Evolutionary conservation across 306 rosid genomes (phyloP).

Genomic region (Leucaena leucocephala): DNA sequence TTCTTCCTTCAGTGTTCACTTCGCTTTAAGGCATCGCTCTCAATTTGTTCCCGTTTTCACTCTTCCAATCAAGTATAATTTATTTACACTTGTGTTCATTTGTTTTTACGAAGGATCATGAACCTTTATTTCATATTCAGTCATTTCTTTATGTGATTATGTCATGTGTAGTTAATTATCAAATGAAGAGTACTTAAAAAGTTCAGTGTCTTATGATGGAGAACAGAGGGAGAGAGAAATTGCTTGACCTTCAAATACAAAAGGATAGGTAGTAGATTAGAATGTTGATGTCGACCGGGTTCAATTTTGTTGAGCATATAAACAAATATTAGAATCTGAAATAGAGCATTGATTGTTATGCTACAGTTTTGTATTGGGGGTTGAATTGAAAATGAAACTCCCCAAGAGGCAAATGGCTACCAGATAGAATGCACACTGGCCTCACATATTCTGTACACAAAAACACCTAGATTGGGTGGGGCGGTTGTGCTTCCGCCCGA

Average conservation of each 20-base stretch:
- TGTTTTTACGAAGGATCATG: not conserved
- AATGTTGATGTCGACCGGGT: too few relatives aligned
- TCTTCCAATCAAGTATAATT: not conserved
- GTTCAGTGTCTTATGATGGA: not conserved
- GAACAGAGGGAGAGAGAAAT: not conserved
- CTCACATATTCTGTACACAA: not conserved
- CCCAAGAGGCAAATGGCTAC: not conserved
- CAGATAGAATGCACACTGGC: not conserved
- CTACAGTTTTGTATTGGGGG: not conserved
- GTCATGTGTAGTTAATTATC: not conserved
- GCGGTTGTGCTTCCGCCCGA: constrained; percentile 13
- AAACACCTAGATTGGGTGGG: constrained; percentile 20
- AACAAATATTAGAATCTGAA: not conserved
- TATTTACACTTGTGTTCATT: not conserved
- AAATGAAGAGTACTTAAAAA: not conserved
- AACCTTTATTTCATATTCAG: not conserved
- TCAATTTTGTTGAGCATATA: not conserved
- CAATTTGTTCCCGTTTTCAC: not conserved
- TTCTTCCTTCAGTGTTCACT: not conserved
- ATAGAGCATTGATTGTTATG: not conserved
- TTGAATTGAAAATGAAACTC: not conserved
- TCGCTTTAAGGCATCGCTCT: not conserved
- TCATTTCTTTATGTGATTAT: not conserved
- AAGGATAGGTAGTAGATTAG: too few relatives aligned
- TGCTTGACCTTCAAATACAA: not conserved